phyloP scores from a whole-genome alignment of 805 yeast genomes.

The Candida boidinii region DNA sequence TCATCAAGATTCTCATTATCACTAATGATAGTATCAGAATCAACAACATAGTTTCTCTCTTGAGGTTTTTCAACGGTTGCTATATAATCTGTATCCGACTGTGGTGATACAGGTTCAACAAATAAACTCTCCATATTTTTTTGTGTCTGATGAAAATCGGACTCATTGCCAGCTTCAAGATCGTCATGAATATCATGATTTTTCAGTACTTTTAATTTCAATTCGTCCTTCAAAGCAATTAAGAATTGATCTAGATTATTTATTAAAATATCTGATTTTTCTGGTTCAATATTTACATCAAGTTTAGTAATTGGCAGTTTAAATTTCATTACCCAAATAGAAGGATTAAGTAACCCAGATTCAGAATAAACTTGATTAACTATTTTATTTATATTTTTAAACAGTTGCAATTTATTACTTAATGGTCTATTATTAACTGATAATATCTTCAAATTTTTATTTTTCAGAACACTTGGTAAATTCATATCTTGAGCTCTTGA shows the following conservation, averaged over 20 bases:
- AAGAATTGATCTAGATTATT: constrained; percentile 14
- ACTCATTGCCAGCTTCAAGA: neutral
- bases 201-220: constrained; percentile 1
- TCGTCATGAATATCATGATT: neutral
- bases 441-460: constrained; percentile 17
- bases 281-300: constrained; percentile 38
- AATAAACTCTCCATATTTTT: too few species aligned
- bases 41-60: too few species aligned
- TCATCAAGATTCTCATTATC: too few species aligned
- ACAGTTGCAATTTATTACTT: constrained; percentile 19
- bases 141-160: too few species aligned
- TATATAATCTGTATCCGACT: too few species aligned
- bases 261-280: constrained; percentile 31
- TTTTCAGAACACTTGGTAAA: too few species aligned
- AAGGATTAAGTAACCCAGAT: constrained; percentile 19
- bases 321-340: constrained; percentile 27
- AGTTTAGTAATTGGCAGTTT: constrained; percentile 10
- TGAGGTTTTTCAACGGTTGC: too few species aligned
- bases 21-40: too few species aligned
- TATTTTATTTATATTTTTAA: constrained; percentile 18
- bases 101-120: too few species aligned
- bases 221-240: constrained; percentile 5
- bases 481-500: constrained; percentile 22
- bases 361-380: constrained; percentile 18
- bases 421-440: constrained; percentile 27